These are phyloP conservation scores for Xylaria flabelliformis DNA, from an alignment of 495 filamentous ascomycete species.

Conservation along the genomic window DNA sequence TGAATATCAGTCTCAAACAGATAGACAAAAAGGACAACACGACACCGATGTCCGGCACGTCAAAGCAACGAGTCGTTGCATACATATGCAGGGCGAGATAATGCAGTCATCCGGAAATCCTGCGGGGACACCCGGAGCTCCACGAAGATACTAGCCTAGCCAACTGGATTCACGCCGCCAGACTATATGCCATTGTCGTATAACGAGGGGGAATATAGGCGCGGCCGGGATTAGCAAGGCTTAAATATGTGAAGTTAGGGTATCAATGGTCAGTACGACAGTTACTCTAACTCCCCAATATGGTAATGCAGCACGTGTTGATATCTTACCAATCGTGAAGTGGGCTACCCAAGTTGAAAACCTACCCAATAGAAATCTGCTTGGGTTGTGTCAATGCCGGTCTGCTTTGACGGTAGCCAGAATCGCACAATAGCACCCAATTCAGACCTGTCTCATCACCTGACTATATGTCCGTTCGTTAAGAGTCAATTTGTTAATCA, in stretches of 20 bases:
- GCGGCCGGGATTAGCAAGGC: neutral
- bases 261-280: neutral
- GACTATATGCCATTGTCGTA: neutral
- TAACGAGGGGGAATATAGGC: neutral
- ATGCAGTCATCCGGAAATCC: slow-evolving; percentile 8
- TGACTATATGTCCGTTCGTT: neutral
- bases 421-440: neutral
- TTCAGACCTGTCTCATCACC: neutral
- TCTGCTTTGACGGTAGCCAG: neutral
- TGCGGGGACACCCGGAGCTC: neutral
- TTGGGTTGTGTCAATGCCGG: neutral
- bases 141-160: neutral
- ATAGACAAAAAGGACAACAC: neutral
- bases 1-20: neutral
- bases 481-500: neutral
- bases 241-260: neutral
- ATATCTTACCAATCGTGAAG: neutral
- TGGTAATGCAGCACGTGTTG: neutral
- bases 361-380: neutral
- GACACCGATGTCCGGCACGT: neutral
- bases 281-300: neutral
- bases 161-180: neutral
- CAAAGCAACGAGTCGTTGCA: neutral
- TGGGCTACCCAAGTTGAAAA: neutral
- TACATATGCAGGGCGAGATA: neutral